Evolutionary conservation across 2,329 filamentous ascomycete genomes (phyloP).

Genomic region (Colletotrichum cordylinicola): DNA sequence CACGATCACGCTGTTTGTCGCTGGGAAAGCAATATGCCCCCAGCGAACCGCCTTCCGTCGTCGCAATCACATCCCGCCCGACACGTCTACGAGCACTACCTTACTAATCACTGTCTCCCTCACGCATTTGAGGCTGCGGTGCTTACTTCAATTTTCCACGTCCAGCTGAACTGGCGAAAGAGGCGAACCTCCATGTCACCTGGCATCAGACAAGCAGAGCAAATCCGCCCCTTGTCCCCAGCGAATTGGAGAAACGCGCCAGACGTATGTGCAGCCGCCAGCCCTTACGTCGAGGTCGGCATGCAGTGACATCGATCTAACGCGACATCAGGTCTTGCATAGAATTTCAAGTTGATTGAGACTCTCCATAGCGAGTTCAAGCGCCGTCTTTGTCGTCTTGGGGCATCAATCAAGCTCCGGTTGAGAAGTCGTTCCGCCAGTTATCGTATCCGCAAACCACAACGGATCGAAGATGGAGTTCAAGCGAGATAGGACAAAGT

Average conservation of each 20-base stretch:
- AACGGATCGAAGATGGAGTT: not conserved
- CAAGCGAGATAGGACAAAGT: not conserved
- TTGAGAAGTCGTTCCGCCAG: not conserved
- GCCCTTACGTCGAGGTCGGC: not conserved
- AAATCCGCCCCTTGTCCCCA: not conserved
- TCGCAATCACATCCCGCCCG: not conserved
- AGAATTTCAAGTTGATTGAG: not conserved
- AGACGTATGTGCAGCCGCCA: not conserved
- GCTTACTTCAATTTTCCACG: not conserved
- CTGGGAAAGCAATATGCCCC: not conserved
- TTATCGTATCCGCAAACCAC: not conserved
- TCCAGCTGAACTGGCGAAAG: not conserved
- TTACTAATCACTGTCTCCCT: not conserved
- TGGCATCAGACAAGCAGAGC: not conserved
- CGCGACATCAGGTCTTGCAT: not conserved
- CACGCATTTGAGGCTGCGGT: not conserved
- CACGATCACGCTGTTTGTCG: not conserved
- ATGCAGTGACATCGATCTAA: not conserved
- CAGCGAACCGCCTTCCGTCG: not conserved
- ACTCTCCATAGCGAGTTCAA: not conserved
- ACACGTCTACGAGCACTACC: not conserved
- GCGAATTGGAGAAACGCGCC: not conserved
- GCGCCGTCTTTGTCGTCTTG: not conserved
- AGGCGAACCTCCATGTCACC: not conserved
- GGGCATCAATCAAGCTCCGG: not conserved